These are phyloP conservation scores for Saccharomycopsis microspora DNA, from an alignment of 805 yeast species.

Conservation along the genomic window DNA sequence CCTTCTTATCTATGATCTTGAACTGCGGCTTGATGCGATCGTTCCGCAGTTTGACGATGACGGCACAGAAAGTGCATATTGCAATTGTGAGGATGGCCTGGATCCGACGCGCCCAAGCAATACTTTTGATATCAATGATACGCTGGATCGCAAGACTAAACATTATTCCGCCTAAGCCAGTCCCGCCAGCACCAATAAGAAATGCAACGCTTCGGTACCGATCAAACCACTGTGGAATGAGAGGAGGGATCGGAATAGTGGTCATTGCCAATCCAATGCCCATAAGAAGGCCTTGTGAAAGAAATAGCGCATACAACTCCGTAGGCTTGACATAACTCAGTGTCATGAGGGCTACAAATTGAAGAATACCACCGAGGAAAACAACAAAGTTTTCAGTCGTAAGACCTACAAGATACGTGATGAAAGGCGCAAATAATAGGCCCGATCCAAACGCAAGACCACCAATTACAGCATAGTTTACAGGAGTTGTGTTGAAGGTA, in stretches of 20 bases:
- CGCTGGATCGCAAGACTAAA: slow-evolving; percentile 28
- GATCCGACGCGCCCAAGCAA: slow-evolving; percentile 26
- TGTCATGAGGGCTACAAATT: slow-evolving; percentile 33
- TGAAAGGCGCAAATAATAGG: slow-evolving; percentile 35
- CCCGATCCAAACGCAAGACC: slow-evolving; percentile 49
- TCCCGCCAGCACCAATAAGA: slow-evolving; percentile 29
- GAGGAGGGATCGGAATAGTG: slow-evolving; percentile 33
- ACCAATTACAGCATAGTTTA: slow-evolving; percentile 46
- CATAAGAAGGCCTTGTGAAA: slow-evolving; percentile 45
- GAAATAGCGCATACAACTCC: slow-evolving; percentile 42
- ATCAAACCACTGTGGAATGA: slow-evolving; percentile 48
- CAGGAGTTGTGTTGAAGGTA: slow-evolving; percentile 35
- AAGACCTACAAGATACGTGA: slow-evolving; percentile 33
- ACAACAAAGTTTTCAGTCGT: slow-evolving; percentile 32
- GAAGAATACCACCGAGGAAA: slow-evolving; percentile 32
- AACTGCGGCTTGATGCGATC: slow-evolving; percentile 25
- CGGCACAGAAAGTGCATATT: slow-evolving; percentile 24
- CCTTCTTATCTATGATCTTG: slow-evolving; percentile 30
- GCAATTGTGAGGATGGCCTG: slow-evolving; percentile 28
- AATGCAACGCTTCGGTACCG: slow-evolving; percentile 32
- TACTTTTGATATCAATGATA: slow-evolving; percentile 22
- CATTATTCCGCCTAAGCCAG: slow-evolving; percentile 34
- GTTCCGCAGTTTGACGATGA: slow-evolving; percentile 29
- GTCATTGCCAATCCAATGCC: slow-evolving; percentile 42
- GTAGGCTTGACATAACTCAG: slow-evolving; percentile 35